These are phyloP conservation scores for Euphorbia celastroides DNA, from an alignment of 441 rosid species.

Conservation along the genomic window DNA sequence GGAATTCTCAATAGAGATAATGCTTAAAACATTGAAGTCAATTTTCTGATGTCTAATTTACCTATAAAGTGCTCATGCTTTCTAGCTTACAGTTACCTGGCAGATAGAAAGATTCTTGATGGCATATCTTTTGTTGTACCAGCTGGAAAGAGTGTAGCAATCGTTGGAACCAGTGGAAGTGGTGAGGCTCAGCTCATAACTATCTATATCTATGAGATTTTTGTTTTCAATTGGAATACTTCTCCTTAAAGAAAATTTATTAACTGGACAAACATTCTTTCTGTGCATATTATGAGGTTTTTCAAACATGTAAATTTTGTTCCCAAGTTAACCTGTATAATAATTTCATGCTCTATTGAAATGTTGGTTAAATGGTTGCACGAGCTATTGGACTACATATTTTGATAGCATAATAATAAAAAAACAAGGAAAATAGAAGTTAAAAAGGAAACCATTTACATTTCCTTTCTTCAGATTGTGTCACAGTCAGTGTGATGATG, in stretches of 20 bases:
- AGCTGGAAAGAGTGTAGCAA: constrained; percentile 92
- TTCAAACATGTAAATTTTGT: background rate
- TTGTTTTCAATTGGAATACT: background rate
- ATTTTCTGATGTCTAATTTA: constrained; percentile 8
- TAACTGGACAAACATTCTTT: background rate
- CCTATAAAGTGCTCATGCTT: constrained; percentile 20
- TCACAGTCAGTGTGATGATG: too few species aligned
- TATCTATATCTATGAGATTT: background rate
- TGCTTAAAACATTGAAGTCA: background rate
- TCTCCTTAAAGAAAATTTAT: constrained; percentile 2
- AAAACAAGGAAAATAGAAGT: background rate
- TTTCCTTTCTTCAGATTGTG: background rate
- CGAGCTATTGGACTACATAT: background rate
- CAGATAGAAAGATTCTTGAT: constrained; percentile 80
- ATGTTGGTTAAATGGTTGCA: background rate
- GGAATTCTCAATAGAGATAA: background rate
- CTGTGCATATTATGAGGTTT: background rate
- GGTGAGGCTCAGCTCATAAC: constrained; percentile 41
- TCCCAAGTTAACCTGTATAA: background rate
- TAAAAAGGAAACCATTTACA: background rate
- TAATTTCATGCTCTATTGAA: background rate
- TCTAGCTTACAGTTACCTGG: constrained; percentile 50
- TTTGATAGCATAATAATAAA: background rate
- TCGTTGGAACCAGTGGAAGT: constrained; percentile 94
- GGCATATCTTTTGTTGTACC: constrained; percentile 82